A percentile compares a stretch with the other conserved stretches of the same genome.
phyloP scores from a whole-genome alignment of 2,329 filamentous ascomycete species.

The Fusarium praegraminearum region DNA sequence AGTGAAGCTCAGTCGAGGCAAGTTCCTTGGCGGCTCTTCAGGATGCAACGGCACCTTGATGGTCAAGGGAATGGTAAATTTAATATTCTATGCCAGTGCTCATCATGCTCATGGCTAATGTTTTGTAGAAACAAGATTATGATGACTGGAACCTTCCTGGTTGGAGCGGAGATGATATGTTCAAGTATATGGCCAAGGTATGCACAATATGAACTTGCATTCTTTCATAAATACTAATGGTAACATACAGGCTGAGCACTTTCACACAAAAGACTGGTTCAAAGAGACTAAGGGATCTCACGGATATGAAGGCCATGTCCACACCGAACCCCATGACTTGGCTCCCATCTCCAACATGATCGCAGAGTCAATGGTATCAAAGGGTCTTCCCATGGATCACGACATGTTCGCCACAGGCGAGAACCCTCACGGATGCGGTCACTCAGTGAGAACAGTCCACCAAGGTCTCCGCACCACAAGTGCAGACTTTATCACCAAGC shows the following conservation, averaged over 20 bases:
- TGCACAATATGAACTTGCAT: not conserved
- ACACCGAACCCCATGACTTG: conserved; percentile 68
- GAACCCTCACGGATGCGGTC: conserved; percentile 66
- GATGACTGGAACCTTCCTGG: conserved; percentile 68
- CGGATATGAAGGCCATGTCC: conserved; percentile 63
- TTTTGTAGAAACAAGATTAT: conserved; percentile 55
- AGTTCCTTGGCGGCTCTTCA: conserved; percentile 62
- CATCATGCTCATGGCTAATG: not conserved
- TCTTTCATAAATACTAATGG: not conserved
- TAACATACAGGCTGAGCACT: conserved; percentile 62
- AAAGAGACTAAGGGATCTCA: conserved; percentile 61
- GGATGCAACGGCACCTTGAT: conserved; percentile 64
- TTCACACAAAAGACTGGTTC: conserved; percentile 69
- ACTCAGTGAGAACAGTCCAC: conserved; percentile 64
- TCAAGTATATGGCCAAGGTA: conserved; percentile 67
- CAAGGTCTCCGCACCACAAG: conserved; percentile 65
- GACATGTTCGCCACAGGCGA: conserved; percentile 69
- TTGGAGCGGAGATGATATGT: conserved; percentile 69
- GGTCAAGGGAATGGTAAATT: conserved; percentile 56
- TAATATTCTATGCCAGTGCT: accelerated
- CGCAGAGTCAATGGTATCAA: conserved; percentile 65
- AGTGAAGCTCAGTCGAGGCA: conserved; percentile 62
- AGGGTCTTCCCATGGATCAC: conserved; percentile 65
- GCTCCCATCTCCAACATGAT: conserved; percentile 69
- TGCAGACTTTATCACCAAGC: conserved; percentile 63